phyloP scores from a whole-genome alignment of 1,139 yeast species.

The Yamadazyma dushanensis region DNA sequence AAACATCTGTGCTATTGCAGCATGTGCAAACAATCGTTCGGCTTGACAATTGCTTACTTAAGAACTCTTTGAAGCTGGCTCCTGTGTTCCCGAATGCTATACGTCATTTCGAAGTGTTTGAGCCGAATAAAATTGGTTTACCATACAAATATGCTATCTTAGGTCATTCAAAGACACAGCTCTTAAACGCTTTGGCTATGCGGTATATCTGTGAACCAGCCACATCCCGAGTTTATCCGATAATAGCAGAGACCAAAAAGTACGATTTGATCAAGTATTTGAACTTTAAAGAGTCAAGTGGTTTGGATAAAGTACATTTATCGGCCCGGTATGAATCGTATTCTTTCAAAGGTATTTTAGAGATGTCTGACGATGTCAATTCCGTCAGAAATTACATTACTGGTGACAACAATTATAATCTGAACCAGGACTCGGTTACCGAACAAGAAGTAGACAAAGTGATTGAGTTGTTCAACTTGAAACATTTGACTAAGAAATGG shows the following conservation, averaged over 20 bases:
- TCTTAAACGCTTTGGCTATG: constrained; percentile 35
- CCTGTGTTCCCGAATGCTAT: constrained; percentile 25
- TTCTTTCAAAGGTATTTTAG: constrained; percentile 51
- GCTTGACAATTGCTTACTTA: constrained; percentile 14
- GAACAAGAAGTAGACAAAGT: constrained; percentile 37
- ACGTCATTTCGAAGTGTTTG: constrained; percentile 23
- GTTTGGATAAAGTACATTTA: constrained; percentile 69
- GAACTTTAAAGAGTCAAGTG: constrained; percentile 58
- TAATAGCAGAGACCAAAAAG: constrained; percentile 30
- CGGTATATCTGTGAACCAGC: constrained; percentile 54
- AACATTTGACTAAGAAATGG: constrained; percentile 66
- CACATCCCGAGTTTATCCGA: constrained; percentile 54
- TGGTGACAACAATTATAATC: constrained; percentile 50
- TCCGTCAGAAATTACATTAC: constrained; percentile 62
- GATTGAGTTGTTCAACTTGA: constrained; percentile 53
- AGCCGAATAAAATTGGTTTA: constrained; percentile 15
- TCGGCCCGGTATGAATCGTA: constrained; percentile 88
- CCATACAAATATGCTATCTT: constrained; percentile 34
- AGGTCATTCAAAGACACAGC: constrained; percentile 37
- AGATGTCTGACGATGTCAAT: constrained; percentile 71
- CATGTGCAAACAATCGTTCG: constrained; percentile 9
- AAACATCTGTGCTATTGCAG: neutral
- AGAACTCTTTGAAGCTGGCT: constrained; percentile 5
- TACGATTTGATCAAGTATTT: constrained; percentile 40
- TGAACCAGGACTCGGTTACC: constrained; percentile 15